phyloP scores from a whole-genome alignment of 129 eudicot genomes.

The Pseudognaphalium luteoalbum region DNA sequence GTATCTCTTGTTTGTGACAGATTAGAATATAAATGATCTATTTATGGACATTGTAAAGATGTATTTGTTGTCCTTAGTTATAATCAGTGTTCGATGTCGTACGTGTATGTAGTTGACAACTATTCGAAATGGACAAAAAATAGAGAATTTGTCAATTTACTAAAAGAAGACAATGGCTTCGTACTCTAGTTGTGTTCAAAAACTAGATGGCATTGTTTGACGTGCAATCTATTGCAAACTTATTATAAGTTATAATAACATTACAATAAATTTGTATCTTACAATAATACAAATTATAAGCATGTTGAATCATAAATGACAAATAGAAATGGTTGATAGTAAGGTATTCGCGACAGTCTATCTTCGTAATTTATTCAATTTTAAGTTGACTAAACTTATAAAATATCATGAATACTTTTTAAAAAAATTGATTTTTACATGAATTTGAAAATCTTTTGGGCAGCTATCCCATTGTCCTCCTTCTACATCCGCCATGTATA shows the following conservation, averaged over 20 bases:
- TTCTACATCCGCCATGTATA: no score
- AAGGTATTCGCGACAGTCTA: no score
- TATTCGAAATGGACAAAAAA: slow-evolving; percentile 22
- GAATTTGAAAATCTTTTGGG: no score
- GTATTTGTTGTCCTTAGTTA: neutral
- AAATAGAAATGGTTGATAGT: neutral
- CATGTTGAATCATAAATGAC: neutral
- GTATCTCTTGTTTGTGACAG: slow-evolving; percentile 8
- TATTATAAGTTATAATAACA: neutral
- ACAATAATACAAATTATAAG: slow-evolving; percentile 7
- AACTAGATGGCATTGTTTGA: slow-evolving; percentile 1
- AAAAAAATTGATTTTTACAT: no score
- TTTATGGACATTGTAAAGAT: slow-evolving; percentile 21
- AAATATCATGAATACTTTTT: no score
- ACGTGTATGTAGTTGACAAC: neutral
- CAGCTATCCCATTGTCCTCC: no score
- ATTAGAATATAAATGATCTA: slow-evolving; percentile 6
- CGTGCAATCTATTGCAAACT: slow-evolving; percentile 14
- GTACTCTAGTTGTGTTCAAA: slow-evolving; percentile 22
- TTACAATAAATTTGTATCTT: neutral
- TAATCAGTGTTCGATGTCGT: neutral
- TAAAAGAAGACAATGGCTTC: slow-evolving; percentile 20
- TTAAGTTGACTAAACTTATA: no score
- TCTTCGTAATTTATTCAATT: no score
- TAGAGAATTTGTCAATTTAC: neutral